Evolutionary conservation across 129 eudicot genomes (phyloP), one percentile per base, ranked within the genome.

Genomic region (Pulicaria dysenterica): DNA sequence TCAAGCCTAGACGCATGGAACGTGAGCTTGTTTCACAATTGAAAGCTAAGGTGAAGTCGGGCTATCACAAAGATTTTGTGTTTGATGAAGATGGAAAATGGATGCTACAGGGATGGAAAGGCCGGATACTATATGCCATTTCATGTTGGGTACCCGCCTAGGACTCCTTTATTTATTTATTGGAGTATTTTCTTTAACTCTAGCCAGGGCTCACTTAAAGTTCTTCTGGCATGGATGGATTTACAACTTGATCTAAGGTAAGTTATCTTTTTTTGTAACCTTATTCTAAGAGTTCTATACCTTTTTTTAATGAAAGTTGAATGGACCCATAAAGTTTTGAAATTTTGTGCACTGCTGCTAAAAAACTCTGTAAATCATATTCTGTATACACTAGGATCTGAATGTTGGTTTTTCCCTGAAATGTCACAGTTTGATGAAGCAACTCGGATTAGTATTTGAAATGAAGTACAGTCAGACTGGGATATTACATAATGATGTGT

Each of bases 61-160:
- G 87, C 44, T 90, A 77, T 67, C 87, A 90, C 62, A 80, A 77
- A 60, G 93, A 90, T 76, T 90, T 87, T 46, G 76, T 87, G 37
- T 79, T 90, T 38, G 88, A 87, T 81, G 88, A 83, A 67, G 89
- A 87, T 62, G 82, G 91, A 5, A 53, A 65, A 10, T 90, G 93
- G 93, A 79, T 87, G 85, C 58, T 90, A 53, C 96, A 90, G 75
- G 96, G 96, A 8, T 90, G 96, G 96, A 90, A 90, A 76, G 96
- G 96, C 39, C 54, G 93, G 72, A 67, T 84, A 49, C 50, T 85
- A 4, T 84, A 34, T 45, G 93, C 85, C 51, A 73, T 73, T 64
- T 87, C 91, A 1, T 87, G 93, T 81, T 90, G 93, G 89, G 76
- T 73, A 50, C 85, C 93, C 15, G 78, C 80, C 1, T 82, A 84